Conservation (phyloP, 2,329 filamentous ascomycete genomes). For the Chrysoporthe deuterocubensis region DNA sequence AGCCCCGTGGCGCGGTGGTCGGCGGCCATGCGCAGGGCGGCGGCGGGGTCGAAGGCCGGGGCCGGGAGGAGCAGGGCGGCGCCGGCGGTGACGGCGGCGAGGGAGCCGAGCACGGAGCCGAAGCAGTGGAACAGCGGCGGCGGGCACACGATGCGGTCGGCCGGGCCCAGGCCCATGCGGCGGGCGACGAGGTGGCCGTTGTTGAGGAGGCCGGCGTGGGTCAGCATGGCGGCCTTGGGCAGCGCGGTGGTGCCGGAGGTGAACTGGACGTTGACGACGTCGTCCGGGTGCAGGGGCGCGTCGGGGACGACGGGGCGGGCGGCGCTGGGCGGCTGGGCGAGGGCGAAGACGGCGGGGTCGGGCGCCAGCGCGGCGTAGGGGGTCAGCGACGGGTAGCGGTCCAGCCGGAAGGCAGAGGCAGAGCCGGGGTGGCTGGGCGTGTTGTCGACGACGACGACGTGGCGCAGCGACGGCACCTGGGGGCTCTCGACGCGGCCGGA, state of each 20-base stretch:
- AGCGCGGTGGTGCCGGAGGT: conserved; percentile 91
- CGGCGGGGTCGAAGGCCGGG: conserved; percentile 82
- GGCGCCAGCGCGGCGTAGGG: conserved; percentile 46
- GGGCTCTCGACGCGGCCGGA: conserved; percentile 43
- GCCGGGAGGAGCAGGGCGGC: conserved; percentile 82
- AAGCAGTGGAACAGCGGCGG: conserved; percentile 92
- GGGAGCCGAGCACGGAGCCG: conserved; percentile 88
- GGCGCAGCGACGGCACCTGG: conserved; percentile 69
- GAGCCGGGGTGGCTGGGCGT: conserved; percentile 52
- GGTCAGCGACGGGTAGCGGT: conserved; percentile 46
- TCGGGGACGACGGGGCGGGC: conserved; percentile 46
- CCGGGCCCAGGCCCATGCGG: conserved; percentile 77
- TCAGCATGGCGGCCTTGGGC: conserved; percentile 90
- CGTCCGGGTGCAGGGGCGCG: conserved; percentile 57
- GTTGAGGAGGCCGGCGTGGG: conserved; percentile 86
- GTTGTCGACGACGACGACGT: conserved; percentile 81
- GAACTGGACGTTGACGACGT: conserved; percentile 94
- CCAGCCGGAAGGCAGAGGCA: conserved; percentile 48
- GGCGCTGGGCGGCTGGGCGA: conserved; percentile 30
- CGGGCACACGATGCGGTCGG: conserved; percentile 81
- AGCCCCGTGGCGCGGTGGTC: conserved; percentile 65
- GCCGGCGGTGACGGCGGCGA: conserved; percentile 85
- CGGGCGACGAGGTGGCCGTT: conserved; percentile 85
- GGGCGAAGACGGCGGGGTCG: conserved; percentile 8
- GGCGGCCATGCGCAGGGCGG: conserved; percentile 63